Base-by-base conservation (phyloP, 352 stramenopile species). In the Globisporangium spinosum region DNA sequence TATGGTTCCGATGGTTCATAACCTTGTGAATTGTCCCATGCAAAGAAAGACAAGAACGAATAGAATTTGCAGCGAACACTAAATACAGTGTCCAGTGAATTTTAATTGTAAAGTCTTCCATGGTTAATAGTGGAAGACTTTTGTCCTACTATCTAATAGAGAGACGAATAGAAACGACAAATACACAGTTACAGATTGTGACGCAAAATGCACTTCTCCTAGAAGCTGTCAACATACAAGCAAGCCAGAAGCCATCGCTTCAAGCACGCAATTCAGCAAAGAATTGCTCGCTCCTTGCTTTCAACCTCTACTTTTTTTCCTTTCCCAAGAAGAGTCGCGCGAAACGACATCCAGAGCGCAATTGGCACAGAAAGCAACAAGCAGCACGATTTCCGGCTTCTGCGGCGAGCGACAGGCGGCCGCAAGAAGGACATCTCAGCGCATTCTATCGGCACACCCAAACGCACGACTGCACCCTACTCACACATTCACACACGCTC, bases 331-430 rank as follows among this genome's bases (percentile, higher is more conserved):
- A 51, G 43, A 51, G 43, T 22, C 43, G 43, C 43, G 15, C 43
- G 43, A 51, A 51, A 51, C 43, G 43, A 51, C 43, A 51, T n/a
- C 20, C 43, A 51, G 43, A 51, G 43, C 43, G 43, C 43, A 51
- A 51, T 22, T 51, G 43, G 17, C 43, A 51, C 43, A 51, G 17
- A 22, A 51, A 51, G 43, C 43, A 23, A 51, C 43, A 51, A 51
- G 13, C 4, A 2, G 4, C 7, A 10, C 43, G 40, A 32, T 51
- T 51, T 23, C 15, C 15, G 43, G 17, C 43, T 51, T 51, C 40
- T 45, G 38, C 12, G 12, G 38, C 40, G 17, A 23, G 43, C 17
- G 43, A 51, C 43, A 51, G 43, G 17, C 43, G 17, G 17, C 43
- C 43, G 2, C 43, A 23, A 22, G 17, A 20, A 17, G 38, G 35